Evolutionary conservation across 2,329 filamentous ascomycete genomes (phyloP), one percentile per base, ranked within the genome.

Genomic region (Colletotrichum liriopes): DNA sequence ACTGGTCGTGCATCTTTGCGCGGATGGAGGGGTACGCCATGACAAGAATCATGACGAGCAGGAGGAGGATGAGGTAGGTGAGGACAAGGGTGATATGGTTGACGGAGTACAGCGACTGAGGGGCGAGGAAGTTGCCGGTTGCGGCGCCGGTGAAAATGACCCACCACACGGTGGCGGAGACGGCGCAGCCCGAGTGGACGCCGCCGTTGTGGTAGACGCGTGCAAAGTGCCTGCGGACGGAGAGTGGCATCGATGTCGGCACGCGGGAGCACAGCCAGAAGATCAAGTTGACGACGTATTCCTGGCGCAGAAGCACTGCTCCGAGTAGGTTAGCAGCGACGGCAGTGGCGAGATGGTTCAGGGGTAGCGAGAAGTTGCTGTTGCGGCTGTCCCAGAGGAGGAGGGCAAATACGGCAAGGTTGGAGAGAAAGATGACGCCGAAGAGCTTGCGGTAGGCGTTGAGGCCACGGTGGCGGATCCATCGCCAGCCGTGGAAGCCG

Each of bases 1-100:
- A 95, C 67, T 87, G 81, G 80, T 95, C 88, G 82, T 95, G 93
- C 73, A 87, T 85, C 64, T 85, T 87, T 75, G 86, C 84, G 35
- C 93, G 90, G 75, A 94, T 85, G 11, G 81, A 79, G 3, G 93
- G 93, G 79, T 92, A 88, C 1, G 93, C 91, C 65, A 90, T 88
- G 60, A 84, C 81, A 65, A 93, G 85, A 76, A 94, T 92, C 49
- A 83, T 76, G 67, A 89, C 76, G 73, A 93, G 85, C 63, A 94
- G 83, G 1, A 83, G 78, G 52, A 89, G 83, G 51, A 93, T 85
- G 45, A 91, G 77, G 77, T 89, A 92, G 14, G 89, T 87, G 29
- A 93, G 80, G 12, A 86, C 82, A 20, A 84, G 76, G 8, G 81
- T 82, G 63, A 82, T 79, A 39, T 87, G 78, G 56, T 51, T 65